Conservation (phyloP, 306 rosid genomes). For the Ormosia semicastrata region DNA sequence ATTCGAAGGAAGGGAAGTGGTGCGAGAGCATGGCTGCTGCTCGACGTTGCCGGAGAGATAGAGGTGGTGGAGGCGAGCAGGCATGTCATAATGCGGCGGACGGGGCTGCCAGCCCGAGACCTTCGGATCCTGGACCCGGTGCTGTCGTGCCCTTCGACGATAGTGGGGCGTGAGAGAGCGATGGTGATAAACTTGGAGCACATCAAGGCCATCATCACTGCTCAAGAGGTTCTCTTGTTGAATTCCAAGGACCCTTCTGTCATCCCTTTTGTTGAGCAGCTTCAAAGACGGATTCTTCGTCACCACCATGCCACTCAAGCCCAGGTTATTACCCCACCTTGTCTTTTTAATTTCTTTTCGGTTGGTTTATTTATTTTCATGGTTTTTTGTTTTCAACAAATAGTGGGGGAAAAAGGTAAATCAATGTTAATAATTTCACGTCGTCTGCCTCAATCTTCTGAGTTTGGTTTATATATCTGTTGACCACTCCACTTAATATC, state of each 20-base stretch:
- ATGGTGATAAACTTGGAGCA: slow-evolving; percentile 80
- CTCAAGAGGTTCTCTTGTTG: slow-evolving; percentile 66
- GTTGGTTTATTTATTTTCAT: too few species aligned
- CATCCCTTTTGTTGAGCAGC: slow-evolving; percentile 61
- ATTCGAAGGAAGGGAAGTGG: slow-evolving; percentile 61
- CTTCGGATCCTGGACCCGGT: slow-evolving; percentile 72
- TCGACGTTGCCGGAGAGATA: slow-evolving; percentile 50
- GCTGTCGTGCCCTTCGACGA: slow-evolving; percentile 63
- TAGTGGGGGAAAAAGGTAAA: too few species aligned
- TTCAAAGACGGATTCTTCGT: slow-evolving; percentile 49
- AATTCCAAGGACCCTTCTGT: slow-evolving; percentile 74
- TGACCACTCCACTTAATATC: too few species aligned
- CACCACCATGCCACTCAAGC: slow-evolving; percentile 49
- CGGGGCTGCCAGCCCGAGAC: slow-evolving; percentile 73
- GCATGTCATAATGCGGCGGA: slow-evolving; percentile 68
- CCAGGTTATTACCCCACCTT: slow-evolving; percentile 28
- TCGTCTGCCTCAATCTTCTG: too few species aligned
- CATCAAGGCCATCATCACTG: slow-evolving; percentile 78
- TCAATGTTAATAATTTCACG: too few species aligned
- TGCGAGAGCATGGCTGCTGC: slow-evolving; percentile 59
- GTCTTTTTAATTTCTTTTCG: background rate
- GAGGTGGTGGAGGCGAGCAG: slow-evolving; percentile 70
- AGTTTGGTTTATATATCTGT: too few species aligned
- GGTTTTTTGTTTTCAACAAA: too few species aligned
- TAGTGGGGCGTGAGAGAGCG: slow-evolving; percentile 75